Evolutionary conservation across 2,329 filamentous ascomycete genomes (phyloP), one percentile per base, ranked within the genome.

Genomic region (Colletotrichum chlorophyti): DNA sequence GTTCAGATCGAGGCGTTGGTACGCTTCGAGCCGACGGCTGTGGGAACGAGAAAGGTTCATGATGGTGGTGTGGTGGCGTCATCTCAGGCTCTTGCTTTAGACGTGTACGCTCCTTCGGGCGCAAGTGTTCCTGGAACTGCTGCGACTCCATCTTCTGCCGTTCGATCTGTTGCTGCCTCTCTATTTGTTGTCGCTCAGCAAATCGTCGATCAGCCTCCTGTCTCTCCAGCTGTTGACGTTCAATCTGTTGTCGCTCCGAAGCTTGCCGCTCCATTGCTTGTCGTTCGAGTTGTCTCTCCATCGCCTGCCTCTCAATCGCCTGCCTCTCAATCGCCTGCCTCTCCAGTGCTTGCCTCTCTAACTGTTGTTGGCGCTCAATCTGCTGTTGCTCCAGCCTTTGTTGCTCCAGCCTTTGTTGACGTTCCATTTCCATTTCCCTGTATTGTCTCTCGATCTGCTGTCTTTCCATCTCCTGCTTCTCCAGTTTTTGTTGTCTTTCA

Each of bases 1-100:
- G 74, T 51, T 83, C 81, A 29, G 65, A 64, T 46, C 79, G 69
- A 6, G 76, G 66, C 19, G 74, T 69, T 24, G 50, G 57, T 4
- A 74, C 70, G 15, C 70, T 72, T 23, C 78, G 50, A 21, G 43
- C 76, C 35, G 72, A 68, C 43, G 74, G 70, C 35, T 73, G 74
- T 15, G 73, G 74, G 49, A 76, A 71, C 15, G 71, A 68, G 52
- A 76, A 82, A 0, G 73, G 70, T 34, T 84, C 81, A 58, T 77
- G 79, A 32, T 76, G 79, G 53, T 74, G 74, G 31, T 72, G 73
- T 11, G 67, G 61, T 14, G 58, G 63, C n/a, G 68, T 66, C 40
- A 75, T 64, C 42, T 83, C 81, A 3, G 76, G 76, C 63, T 84
- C 82, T 62, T 83, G 79, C 67, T 84, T 83, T 43, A 83, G 35